Percentiles rank a stretch among this genome's conserved stretches.
Conservation (phyloP, 129 eudicot genomes). For the Calendula officinalis region DNA sequence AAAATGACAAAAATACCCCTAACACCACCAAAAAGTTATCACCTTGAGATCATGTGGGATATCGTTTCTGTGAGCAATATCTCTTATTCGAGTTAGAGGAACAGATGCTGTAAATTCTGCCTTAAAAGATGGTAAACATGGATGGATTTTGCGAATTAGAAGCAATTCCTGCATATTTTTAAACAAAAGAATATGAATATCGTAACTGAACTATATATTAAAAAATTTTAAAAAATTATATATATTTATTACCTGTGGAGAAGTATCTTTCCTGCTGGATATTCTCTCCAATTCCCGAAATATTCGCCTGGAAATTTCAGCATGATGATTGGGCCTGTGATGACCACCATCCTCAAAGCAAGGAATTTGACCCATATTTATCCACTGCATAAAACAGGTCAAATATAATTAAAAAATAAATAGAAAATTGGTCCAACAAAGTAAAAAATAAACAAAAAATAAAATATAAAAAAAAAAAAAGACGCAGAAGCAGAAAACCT, state of each 20-base stretch:
- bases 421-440: constrained; percentile 2
- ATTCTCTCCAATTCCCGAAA: constrained; percentile 86
- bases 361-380: constrained; percentile 92
- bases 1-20: constrained; percentile 10
- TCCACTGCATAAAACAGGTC: constrained; percentile 62
- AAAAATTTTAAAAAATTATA: neutral
- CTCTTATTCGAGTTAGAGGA: constrained; percentile 88
- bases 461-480: too few relatives aligned
- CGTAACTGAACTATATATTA: neutral
- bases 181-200: constrained; percentile 4
- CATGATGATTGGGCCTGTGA: constrained; percentile 92
- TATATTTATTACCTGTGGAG: constrained; percentile 58
- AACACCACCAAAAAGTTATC: constrained; percentile 6
- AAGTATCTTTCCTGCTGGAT: constrained; percentile 65
- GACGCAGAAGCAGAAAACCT: constrained; percentile 65
- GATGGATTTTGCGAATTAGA: constrained; percentile 91
- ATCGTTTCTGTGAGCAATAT: constrained; percentile 92
- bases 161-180: constrained; percentile 65
- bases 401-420: neutral
- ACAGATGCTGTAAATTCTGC: constrained; percentile 99
- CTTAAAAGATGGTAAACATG: constrained; percentile 92
- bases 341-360: constrained; percentile 98
- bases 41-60: constrained; percentile 98
- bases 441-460: neutral
- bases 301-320: constrained; percentile 91